These are phyloP conservation scores for Acanthamoeba lenticulata DNA, from an alignment of 208 protist species.

Conservation along the genomic window DNA sequence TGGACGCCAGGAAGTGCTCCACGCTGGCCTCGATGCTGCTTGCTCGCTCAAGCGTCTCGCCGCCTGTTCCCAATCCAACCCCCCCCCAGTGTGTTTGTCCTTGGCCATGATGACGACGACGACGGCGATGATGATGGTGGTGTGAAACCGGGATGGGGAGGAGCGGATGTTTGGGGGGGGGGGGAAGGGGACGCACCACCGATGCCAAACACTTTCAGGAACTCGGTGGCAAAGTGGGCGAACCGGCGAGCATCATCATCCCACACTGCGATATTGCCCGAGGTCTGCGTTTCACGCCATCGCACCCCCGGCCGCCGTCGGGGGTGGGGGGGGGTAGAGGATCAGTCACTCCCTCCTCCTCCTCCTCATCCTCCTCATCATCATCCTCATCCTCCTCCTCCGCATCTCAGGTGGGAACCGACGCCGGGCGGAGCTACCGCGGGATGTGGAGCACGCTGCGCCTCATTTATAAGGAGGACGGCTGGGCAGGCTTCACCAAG, in stretches of 20 bases:
- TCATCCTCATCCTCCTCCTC: no score
- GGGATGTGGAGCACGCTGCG: not conserved
- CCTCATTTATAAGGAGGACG: not conserved
- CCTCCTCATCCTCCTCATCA: no score
- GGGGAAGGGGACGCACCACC: not conserved
- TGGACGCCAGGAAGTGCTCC: conserved; percentile 53
- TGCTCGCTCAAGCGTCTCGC: not conserved
- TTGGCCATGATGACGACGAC: no score
- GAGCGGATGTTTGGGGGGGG: not conserved
- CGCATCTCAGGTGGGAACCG: not conserved
- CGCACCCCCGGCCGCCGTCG: no score
- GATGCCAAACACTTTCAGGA: conserved; percentile 62
- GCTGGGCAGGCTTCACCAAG: conserved; percentile 13
- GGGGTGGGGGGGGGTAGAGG: no score
- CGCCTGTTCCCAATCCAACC: not conserved
- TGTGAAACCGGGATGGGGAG: not conserved
- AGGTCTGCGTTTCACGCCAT: conserved; percentile 66
- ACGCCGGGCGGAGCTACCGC: not conserved
- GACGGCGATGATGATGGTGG: no score
- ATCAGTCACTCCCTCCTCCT: no score
- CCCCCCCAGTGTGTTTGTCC: no score
- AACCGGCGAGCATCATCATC: conserved; percentile 77
- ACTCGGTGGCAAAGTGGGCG: conserved; percentile 71
- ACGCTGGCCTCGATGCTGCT: not conserved
- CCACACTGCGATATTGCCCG: conserved; percentile 76